These are phyloP conservation scores for Aspergillus bertholletiae DNA, from an alignment of 495 filamentous ascomycete genomes.

Conservation along the genomic window DNA sequence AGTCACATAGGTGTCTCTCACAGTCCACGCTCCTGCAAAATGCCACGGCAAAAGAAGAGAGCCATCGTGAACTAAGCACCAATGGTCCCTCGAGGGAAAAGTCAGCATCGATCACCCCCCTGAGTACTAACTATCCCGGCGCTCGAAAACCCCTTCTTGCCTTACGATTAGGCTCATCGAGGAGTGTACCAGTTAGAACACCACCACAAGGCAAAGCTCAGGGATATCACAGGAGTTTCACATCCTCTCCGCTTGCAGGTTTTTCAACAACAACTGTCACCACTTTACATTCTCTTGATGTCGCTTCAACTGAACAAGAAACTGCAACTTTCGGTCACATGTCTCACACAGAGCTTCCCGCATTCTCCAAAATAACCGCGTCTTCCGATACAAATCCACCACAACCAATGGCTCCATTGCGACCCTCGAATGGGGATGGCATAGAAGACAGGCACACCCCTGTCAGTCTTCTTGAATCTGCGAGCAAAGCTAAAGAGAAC, in stretches of 20 bases:
- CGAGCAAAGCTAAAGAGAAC: background rate
- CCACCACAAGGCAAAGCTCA: slow-evolving; percentile 9
- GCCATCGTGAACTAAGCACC: background rate
- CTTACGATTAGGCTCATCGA: background rate
- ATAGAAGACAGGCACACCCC: background rate
- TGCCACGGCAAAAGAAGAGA: background rate
- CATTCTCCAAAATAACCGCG: background rate
- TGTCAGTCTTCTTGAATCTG: background rate
- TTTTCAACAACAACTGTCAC: slow-evolving; percentile 16
- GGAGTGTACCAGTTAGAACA: slow-evolving; percentile 5
- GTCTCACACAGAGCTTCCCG: background rate
- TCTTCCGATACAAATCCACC: background rate
- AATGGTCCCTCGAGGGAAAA: background rate
- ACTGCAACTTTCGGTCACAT: background rate
- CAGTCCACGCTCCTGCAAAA: background rate
- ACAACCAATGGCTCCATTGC: background rate
- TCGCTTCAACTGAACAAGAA: background rate
- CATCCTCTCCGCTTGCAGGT: slow-evolving; percentile 33
- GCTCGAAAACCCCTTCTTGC: background rate
- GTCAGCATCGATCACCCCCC: background rate
- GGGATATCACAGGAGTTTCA: slow-evolving; percentile 22
- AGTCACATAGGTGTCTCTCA: background rate
- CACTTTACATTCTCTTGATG: background rate
- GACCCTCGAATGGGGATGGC: background rate
- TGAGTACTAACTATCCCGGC: background rate